phyloP scores from a whole-genome alignment of 768 basidiomycete species.

The Boletus rufocinnamomeus region DNA sequence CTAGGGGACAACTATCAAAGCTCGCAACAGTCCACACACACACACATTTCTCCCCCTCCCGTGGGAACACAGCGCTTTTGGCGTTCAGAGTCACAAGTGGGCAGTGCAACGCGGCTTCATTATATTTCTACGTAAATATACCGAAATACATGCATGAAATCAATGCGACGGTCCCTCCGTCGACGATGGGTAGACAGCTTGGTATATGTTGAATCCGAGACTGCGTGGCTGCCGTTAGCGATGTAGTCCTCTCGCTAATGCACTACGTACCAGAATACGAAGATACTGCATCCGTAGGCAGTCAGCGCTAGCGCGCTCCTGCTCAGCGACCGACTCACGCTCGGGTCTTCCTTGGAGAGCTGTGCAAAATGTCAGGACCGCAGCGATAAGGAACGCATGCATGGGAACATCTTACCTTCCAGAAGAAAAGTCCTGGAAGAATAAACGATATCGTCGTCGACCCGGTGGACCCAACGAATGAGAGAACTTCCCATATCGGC shows the following conservation, averaged over 20 bases:
- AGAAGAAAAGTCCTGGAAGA: conserved; percentile 90
- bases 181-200: conserved; percentile 45
- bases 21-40: background rate
- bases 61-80: conserved; percentile 26
- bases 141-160: background rate
- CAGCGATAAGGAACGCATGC: conserved; percentile 1
- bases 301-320: conserved; percentile 66
- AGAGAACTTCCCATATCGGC: conserved; percentile 62
- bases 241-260: no score
- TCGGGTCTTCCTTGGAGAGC: conserved; percentile 70
- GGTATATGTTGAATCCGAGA: conserved; percentile 78
- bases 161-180: conserved; percentile 6
- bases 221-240: conserved; percentile 40
- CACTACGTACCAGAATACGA: conserved; percentile 82
- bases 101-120: conserved; percentile 8
- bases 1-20: conserved; percentile 28
- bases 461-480: conserved; percentile 96
- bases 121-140: conserved; percentile 5
- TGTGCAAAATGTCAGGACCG: conserved; percentile 31
- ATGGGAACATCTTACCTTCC: conserved; percentile 60
- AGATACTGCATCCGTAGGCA: conserved; percentile 75
- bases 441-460: conserved; percentile 98
- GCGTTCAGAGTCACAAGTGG: background rate
- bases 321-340: conserved; percentile 52
- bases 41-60: conserved; percentile 10